Base-by-base conservation (phyloP, 768 basidiomycete genomes). In the Boletus barrowsii region DNA sequence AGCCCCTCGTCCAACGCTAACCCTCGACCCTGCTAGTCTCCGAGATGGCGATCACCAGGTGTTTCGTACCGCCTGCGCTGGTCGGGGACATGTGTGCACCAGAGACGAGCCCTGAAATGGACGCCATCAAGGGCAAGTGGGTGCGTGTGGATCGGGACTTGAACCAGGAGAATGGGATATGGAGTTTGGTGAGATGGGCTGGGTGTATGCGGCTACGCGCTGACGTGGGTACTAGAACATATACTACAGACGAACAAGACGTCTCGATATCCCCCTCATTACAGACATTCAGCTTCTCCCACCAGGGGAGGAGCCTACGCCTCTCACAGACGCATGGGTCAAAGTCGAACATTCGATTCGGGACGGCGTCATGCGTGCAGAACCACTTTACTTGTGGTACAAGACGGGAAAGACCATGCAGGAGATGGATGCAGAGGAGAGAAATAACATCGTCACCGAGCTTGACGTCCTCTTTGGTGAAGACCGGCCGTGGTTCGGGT, bases 381-480 rank as follows among this genome's bases (percentile, higher is more conserved):
- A 81, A 22, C 79, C 84, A 3, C 73, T 90, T 13, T 88, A 75
- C 66, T 63, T 96, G 18, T 97, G 93, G 91, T 95, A 93, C 73
- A 80, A 79, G 58, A 69, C 77, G 10, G 86, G 83, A 8, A 88
- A 88, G 63, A 82, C 86, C 1, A 72, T 82, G 36, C 73, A 72
- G 15, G 77, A 85, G 20, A 84, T 90, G 82, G 74, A 71, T n/a
- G 49, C 74, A 10, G 77, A 79, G 39, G 82, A 88, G 60, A 76
- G 78, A 55, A 66, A 76, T 33, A 75, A 86, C 41, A 72, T 93
- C 24, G 83, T 98, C 62, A 98, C 94, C 1, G 94, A 98, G 69
- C 57, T 98, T n/a, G 95, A 98, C 65, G 79, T 98, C 4, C 71
- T 92, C 0, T 97, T 84, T 64, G 96, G 96, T 5, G 86, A 93